phyloP scores from a whole-genome alignment of 2,329 filamentous ascomycete species.

The Beauveria caledonica region DNA sequence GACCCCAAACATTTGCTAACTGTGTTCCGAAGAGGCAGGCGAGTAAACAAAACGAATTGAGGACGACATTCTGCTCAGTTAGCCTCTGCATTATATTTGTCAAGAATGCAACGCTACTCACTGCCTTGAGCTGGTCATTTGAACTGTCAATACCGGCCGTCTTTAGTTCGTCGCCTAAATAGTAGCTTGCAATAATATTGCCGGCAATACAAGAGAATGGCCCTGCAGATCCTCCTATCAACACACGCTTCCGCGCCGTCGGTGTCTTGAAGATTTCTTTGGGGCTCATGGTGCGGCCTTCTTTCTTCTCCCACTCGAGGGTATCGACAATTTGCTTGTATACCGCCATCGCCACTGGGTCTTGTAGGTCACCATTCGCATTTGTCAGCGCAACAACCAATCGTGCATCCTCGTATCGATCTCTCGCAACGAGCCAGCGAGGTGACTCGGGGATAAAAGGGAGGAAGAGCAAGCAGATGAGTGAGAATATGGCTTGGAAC shows the following conservation, averaged over 20 bases:
- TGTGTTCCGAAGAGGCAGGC: slow-evolving; percentile 35
- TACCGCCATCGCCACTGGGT: slow-evolving; percentile 18
- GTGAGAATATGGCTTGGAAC: slow-evolving; percentile 24
- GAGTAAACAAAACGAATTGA: slow-evolving; percentile 42
- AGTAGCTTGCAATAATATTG: slow-evolving; percentile 33
- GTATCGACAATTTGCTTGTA: slow-evolving; percentile 34
- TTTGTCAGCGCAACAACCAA: slow-evolving; percentile 34
- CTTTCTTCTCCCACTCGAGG: slow-evolving; percentile 31
- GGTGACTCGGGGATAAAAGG: slow-evolving; percentile 35
- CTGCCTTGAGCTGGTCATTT: slow-evolving; percentile 33
- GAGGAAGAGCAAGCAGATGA: slow-evolving; percentile 20
- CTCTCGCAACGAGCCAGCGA: slow-evolving; percentile 36
- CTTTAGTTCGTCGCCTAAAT: slow-evolving; percentile 32
- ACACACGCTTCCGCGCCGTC: slow-evolving; percentile 39
- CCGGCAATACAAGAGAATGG: slow-evolving; percentile 18
- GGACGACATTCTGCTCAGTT: slow-evolving; percentile 33
- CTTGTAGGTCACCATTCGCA: slow-evolving; percentile 31
- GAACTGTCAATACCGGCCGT: slow-evolving; percentile 37
- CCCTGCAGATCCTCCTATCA: slow-evolving; percentile 38
- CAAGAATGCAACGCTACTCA: slow-evolving; percentile 13
- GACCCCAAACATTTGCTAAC: slow-evolving; percentile 33
- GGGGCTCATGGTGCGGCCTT: slow-evolving; percentile 33
- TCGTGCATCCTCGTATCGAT: slow-evolving; percentile 32
- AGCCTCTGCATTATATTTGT: neutral
- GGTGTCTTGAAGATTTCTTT: slow-evolving; percentile 36